Conservation (phyloP, 768 basidiomycete genomes). For the Cytidiella melzeri region DNA sequence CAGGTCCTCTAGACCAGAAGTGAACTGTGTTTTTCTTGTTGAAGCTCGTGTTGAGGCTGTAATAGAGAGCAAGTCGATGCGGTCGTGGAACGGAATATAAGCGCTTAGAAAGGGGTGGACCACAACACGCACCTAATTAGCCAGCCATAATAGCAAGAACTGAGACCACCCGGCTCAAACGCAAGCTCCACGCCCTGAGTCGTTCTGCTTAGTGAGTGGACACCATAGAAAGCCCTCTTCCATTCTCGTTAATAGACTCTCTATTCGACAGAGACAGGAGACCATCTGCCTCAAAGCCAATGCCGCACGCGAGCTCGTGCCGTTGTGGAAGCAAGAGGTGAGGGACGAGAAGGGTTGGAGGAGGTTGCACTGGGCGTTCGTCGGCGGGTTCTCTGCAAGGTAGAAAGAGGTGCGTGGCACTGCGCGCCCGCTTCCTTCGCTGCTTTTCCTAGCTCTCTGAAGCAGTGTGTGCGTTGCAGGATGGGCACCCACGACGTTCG, state of each 20-base stretch:
- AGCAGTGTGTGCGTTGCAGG: conserved; percentile 45
- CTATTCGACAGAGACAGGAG: too few species aligned
- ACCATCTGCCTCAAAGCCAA: conserved; percentile 89
- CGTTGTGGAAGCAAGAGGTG: conserved; percentile 97
- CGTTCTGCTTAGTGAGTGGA: conserved; percentile 69
- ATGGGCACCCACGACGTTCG: conserved; percentile 92
- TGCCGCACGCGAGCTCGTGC: conserved; percentile 92
- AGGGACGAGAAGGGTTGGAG: conserved; percentile 87
- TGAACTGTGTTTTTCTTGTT: too few species aligned
- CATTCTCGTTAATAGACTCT: conserved; percentile 1
- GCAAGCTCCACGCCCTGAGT: conserved; percentile 79
- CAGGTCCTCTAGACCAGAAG: too few species aligned
- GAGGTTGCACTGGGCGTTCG: conserved; percentile 96
- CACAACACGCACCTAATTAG: too few species aligned
- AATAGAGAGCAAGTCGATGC: too few species aligned
- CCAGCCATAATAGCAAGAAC: too few species aligned
- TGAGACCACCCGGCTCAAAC: conserved; percentile 65
- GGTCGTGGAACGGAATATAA: too few species aligned
- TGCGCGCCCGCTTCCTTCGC: conserved; percentile 22
- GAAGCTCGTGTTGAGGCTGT: too few species aligned
- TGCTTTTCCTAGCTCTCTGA: background rate
- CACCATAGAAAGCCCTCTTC: background rate
- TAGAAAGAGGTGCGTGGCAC: conserved; percentile 98
- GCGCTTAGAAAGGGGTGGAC: too few species aligned
- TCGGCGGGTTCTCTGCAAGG: conserved; percentile 95